These are phyloP conservation scores for Cadophora gregata DNA, from an alignment of 2,329 filamentous ascomycete genomes.

Conservation along the genomic window DNA sequence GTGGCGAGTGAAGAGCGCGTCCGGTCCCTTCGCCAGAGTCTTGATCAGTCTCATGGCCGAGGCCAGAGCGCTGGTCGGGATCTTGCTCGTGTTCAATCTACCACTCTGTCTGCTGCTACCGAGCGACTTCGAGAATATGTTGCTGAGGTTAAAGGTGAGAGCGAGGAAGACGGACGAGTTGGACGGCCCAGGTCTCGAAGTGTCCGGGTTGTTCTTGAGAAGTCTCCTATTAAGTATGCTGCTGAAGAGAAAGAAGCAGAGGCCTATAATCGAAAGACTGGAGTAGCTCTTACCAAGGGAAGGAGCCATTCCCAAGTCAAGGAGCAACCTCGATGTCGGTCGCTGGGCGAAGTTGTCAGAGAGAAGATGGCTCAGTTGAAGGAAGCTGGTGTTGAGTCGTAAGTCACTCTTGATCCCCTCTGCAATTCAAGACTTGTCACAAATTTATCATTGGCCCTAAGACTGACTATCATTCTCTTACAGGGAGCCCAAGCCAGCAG, in stretches of 20 bases:
- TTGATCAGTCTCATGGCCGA: not conserved
- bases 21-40: not conserved
- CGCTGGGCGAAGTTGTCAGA: constrained; percentile 6
- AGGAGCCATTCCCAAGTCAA: not conserved
- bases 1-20: constrained; percentile 13
- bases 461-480: not conserved
- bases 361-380: constrained; percentile 20
- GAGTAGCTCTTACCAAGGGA: not conserved
- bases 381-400: constrained; percentile 12
- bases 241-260: not conserved
- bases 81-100: not conserved
- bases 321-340: not conserved
- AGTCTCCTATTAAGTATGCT: not conserved
- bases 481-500: not conserved
- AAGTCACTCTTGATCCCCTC: not conserved
- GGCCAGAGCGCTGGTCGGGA: not conserved
- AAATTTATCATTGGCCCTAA: not conserved
- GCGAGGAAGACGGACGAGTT: not conserved
- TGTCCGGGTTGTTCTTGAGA: not conserved
- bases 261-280: not conserved
- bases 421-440: no score
- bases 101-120: not conserved
- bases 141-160: not conserved
- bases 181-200: not conserved
- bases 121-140: not conserved